Evolutionary conservation across 805 yeast species (phyloP).

Genomic region (Starmerella etchellsii): DNA sequence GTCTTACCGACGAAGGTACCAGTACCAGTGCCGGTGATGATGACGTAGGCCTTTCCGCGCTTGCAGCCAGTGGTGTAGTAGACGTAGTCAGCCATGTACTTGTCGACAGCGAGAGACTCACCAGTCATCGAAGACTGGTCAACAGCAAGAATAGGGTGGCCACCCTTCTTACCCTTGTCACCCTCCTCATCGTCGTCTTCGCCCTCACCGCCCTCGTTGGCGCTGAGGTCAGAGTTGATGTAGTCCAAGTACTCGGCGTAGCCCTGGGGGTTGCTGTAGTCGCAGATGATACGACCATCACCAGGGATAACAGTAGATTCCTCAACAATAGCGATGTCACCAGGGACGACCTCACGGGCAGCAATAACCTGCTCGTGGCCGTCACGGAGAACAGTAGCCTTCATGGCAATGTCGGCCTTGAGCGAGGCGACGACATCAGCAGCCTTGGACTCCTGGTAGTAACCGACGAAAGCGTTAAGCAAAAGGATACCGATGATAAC

Average conservation of each 20-base stretch:
- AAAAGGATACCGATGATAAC: slow-evolving; percentile 79
- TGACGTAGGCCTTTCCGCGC: slow-evolving; percentile 91
- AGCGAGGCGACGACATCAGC: slow-evolving; percentile 94
- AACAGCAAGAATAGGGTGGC: slow-evolving; percentile 61
- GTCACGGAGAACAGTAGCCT: slow-evolving; percentile 76
- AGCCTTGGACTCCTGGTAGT: slow-evolving; percentile 94
- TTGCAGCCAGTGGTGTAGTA: slow-evolving; percentile 92
- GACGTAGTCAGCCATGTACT: slow-evolving; percentile 76
- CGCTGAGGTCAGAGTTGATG: slow-evolving; percentile 27
- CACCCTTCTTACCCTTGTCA: slow-evolving; percentile 57
- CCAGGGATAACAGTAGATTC: slow-evolving; percentile 90
- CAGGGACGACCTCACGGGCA: slow-evolving; percentile 83
- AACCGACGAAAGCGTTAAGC: slow-evolving; percentile 89
- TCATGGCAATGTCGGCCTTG: slow-evolving; percentile 86
- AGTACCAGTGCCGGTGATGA: slow-evolving; percentile 91
- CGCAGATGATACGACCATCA: slow-evolving; percentile 60
- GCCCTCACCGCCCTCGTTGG: slow-evolving; percentile 21
- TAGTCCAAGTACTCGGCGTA: slow-evolving; percentile 30
- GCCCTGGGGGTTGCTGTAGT: slow-evolving; percentile 29
- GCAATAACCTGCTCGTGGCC: slow-evolving; percentile 65
- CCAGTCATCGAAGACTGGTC: slow-evolving; percentile 97
- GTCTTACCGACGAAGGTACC: slow-evolving; percentile 94
- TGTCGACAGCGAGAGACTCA: slow-evolving; percentile 94
- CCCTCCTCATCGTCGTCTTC: slow-evolving; percentile 26
- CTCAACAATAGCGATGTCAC: slow-evolving; percentile 84